These are phyloP conservation scores for Pseudogymnoascus sp. DNA, from an alignment of 2,329 filamentous ascomycete species.

Conservation along the genomic window DNA sequence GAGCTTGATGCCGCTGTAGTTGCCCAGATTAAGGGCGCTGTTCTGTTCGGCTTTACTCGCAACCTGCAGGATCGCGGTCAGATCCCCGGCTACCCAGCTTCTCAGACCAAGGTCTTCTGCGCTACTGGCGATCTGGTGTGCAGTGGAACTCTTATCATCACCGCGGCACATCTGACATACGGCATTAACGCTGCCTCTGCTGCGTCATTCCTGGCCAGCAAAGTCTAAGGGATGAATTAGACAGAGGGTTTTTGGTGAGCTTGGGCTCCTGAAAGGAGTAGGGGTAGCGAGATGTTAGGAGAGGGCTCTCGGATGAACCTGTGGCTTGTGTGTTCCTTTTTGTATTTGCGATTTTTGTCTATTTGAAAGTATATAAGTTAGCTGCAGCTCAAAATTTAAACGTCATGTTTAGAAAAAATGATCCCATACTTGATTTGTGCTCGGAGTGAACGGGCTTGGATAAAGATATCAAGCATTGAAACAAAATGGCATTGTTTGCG, in stretches of 20 bases:
- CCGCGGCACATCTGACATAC: slow-evolving; percentile 36
- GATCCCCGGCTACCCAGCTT: slow-evolving; percentile 28
- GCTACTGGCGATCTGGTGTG: slow-evolving; percentile 45
- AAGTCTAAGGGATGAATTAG: not conserved
- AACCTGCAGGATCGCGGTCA: slow-evolving; percentile 29
- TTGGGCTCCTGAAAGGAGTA: not conserved
- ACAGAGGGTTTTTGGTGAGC: not conserved
- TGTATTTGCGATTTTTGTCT: not conserved
- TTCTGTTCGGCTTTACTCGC: slow-evolving; percentile 38
- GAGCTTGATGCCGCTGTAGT: slow-evolving; percentile 24
- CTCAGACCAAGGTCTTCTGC: slow-evolving; percentile 38
- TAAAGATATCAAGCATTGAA: not conserved
- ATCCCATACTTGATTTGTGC: not conserved
- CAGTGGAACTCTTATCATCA: slow-evolving; percentile 34
- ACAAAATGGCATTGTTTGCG: not conserved
- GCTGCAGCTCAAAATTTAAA: slow-evolving; percentile 7
- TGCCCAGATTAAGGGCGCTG: slow-evolving; percentile 32
- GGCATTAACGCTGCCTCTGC: slow-evolving; percentile 30
- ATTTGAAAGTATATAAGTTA: slow-evolving; percentile 1
- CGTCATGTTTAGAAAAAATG: not conserved
- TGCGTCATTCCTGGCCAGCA: slow-evolving; percentile 29
- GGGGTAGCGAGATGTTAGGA: not conserved
- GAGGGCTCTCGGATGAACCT: not conserved
- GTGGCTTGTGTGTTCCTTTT: not conserved
- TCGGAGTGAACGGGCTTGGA: too few species aligned